Base-by-base conservation (phyloP, 1,284 basidiomycete species). In the Ceratobasidium sp. region DNA sequence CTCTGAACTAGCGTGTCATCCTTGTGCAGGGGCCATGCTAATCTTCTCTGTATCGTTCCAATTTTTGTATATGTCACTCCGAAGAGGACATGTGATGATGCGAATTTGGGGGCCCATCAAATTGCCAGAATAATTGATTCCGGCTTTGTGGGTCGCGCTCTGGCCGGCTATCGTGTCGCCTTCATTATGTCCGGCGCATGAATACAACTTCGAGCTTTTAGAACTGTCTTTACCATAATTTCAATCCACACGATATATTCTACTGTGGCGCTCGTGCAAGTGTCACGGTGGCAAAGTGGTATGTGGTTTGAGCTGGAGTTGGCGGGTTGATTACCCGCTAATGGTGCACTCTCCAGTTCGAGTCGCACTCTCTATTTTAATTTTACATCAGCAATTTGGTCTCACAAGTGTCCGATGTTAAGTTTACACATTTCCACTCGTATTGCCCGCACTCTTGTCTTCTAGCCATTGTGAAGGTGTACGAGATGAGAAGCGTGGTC, bases 51-150 rank as follows among this genome's bases (percentile, higher is more conserved):
- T 65, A 65, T 65, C 62, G 62, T 65, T 65, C 62, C 62, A 65
- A 65, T 65, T 65, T 65, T 65, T 65, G 62, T 65, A 65, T 65
- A 65, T 65, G 62, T 65, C 62, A 65, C 62, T 65, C 62, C 62
- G 50, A 69, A 69, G 65, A 69, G 65, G 65, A 69, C 65, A 32
- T 16, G n/a, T 18, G 52, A 10, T 9, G 16, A 9, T 8, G n/a
- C 9, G 50, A 41, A 39, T 57, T 21, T 23, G 4, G 6, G 21
- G 9, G 10, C 21, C 23, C 8, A 23, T 28, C 32, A n/a, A 21
- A 8, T n/a, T 10, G 41, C 65, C 41, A 23, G 23, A 57, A 43
- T 53, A 65, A 36, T 69, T 69, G 36, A 67, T 53, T 55, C 64
- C 64, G 64, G 64, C 5, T 43, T 67, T 67, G 64, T 67, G 64